Percentiles rank a stretch among this genome's conserved stretches.
Evolutionary conservation across 73 alveolate genomes (phyloP).

Genomic region (Breviolum minutum): DNA sequence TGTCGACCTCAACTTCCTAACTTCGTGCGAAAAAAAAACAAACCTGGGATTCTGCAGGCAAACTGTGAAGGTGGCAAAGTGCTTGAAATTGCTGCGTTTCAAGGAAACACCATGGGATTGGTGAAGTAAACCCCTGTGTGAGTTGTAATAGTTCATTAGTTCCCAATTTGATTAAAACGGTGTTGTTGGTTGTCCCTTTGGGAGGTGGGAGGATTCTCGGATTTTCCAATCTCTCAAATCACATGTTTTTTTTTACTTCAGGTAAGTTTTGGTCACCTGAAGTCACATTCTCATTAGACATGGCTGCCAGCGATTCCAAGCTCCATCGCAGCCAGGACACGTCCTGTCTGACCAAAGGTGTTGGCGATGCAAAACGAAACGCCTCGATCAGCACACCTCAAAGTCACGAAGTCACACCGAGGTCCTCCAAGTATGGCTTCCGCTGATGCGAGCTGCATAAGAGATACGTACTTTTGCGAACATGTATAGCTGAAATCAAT

Average conservation of each 20-base stretch:
- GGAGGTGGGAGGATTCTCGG: neutral
- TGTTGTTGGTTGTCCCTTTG: neutral
- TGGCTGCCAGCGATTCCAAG: neutral
- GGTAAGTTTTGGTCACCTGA: neutral
- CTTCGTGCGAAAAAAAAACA: too few relatives aligned
- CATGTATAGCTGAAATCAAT: too few relatives aligned
- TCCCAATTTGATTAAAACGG: neutral
- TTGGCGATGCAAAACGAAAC: conserved; percentile 66
- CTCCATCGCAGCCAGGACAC: conserved; percentile 4
- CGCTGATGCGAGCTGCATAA: neutral
- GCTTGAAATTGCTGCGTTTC: too few relatives aligned
- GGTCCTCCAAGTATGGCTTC: neutral
- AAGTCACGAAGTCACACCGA: neutral
- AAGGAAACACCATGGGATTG: too few relatives aligned
- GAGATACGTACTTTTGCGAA: too few relatives aligned
- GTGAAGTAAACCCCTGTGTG: too few relatives aligned
- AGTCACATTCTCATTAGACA: neutral
- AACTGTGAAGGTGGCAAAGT: too few relatives aligned
- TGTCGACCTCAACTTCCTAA: too few relatives aligned
- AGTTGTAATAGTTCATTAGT: too few relatives aligned
- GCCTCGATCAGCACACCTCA: conserved; percentile 69
- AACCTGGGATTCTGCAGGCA: too few relatives aligned
- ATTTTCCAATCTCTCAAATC: neutral
- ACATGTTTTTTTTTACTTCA: neutral
- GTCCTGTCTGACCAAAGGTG: conserved; percentile 87